Conservation (phyloP, 768 basidiomycete genomes). For the Kwoniella sp. region DNA sequence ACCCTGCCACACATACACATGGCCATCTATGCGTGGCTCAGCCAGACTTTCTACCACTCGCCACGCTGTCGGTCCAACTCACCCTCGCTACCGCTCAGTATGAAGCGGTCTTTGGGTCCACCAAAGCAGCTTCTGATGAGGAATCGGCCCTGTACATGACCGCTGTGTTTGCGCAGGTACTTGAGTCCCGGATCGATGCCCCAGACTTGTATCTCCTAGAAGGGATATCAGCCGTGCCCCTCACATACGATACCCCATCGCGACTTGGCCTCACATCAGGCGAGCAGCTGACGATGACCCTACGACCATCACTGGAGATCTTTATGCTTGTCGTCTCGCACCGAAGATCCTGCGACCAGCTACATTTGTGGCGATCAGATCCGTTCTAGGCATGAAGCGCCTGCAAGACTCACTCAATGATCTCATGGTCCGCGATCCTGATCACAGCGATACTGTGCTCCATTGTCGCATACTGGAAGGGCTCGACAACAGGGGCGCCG, state of each 20-base stretch:
- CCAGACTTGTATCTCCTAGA: slow-evolving; percentile 84
- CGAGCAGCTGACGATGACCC: slow-evolving; percentile 78
- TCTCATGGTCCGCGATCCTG: slow-evolving; percentile 25
- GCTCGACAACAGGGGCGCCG: slow-evolving; percentile 4
- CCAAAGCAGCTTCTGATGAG: slow-evolving; percentile 93
- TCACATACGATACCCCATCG: neutral
- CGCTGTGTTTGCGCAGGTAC: slow-evolving; percentile 73
- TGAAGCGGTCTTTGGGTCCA: slow-evolving; percentile 77
- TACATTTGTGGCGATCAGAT: slow-evolving; percentile 3
- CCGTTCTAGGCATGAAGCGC: no score
- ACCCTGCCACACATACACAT: slow-evolving; percentile 93
- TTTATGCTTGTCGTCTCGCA: slow-evolving; percentile 82
- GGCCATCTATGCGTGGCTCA: slow-evolving; percentile 61
- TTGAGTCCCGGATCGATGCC: slow-evolving; percentile 63
- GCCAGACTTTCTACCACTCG: neutral
- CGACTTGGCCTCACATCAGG: slow-evolving; percentile 65
- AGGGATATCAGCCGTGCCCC: neutral
- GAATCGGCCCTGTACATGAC: slow-evolving; percentile 76
- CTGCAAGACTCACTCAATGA: slow-evolving; percentile 40
- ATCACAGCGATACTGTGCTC: slow-evolving; percentile 35
- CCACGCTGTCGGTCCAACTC: slow-evolving; percentile 29
- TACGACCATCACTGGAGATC: slow-evolving; percentile 78
- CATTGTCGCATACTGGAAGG: slow-evolving; percentile 37
- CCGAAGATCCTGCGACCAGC: slow-evolving; percentile 24
- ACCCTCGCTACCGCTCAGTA: slow-evolving; percentile 96